Base-by-base conservation (phyloP, 208 protist species). In the Leishmania tarentolae region DNA sequence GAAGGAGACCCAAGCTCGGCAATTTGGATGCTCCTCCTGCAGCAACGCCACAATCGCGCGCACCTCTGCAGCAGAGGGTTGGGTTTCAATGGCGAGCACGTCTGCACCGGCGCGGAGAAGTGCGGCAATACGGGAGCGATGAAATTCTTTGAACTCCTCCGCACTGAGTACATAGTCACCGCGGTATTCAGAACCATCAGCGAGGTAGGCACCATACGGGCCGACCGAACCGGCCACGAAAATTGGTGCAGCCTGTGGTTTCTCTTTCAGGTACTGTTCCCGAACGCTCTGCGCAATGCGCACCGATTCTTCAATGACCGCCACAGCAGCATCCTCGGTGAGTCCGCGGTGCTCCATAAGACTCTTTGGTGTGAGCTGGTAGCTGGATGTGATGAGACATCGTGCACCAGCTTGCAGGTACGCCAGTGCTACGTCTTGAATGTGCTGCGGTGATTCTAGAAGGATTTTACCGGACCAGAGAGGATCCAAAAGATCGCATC, bases 381-480 rank as follows among this genome's bases (percentile, higher is more conserved):
- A 94, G 70, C 87, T 94, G 15, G 87, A 86, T 31, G 91, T 92
- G 81, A 92, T 91, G 72, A 94, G 68, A 72, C 89, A 94, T 35
- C 86, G 87, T 7, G 87, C 87, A 13, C 89, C 89, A 56, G 80
- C 78, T 59, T 81, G 53, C 71, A 92, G 65, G 77, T 93, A 94
- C 8, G 74, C 52, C 53, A 74, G 50, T 56, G 89, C 84, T 40
- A 94, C 84, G 0, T 76, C 81, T 24, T 81, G 61, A 44, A 94
- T 87, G 1, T 79, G 68, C 7, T 82, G 57, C 1, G 89, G 87
- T 6, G 78, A 31, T 11, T 91, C 88, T n/a, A 94, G 70, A 5
- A 94, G 71, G 35, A 85, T 80, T 72, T 92, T 93, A 35, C 88
- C 88, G 0, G 91, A 94, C 91, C 91, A 94, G 31, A 94, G 83